Conservation (phyloP, 768 basidiomycete genomes). For the Strobilomyces echinocephalus region DNA sequence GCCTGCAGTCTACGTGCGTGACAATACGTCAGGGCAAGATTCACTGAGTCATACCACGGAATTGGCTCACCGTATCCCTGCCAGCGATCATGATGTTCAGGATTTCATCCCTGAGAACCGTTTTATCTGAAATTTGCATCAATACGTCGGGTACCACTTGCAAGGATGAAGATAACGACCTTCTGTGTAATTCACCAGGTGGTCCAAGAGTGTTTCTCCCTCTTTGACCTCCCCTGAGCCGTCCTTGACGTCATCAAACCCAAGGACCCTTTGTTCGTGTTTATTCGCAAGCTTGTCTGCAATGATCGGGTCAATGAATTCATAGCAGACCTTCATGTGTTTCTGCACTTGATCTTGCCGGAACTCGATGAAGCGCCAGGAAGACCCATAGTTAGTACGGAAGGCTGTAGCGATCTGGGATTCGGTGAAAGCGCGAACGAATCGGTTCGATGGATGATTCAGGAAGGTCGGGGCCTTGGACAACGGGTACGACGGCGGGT, state of each 20-base stretch:
- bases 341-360: conserved; percentile 38
- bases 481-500: conserved; percentile 23
- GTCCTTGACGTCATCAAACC: conserved; percentile 2
- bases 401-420: conserved; percentile 32
- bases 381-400: conserved; percentile 35
- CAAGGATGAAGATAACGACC: conserved; percentile 27
- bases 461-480: conserved; percentile 22
- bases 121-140: conserved; percentile 13
- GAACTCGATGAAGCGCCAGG: conserved; percentile 44
- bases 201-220: conserved; percentile 44
- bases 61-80: conserved; percentile 40
- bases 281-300: conserved; percentile 38
- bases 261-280: conserved; percentile 10
- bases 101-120: conserved; percentile 22
- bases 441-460: conserved; percentile 32
- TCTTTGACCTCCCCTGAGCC: conserved; percentile 32
- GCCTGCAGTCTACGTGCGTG: conserved; percentile 24
- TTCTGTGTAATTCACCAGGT: conserved; percentile 51
- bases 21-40: not conserved
- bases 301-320: conserved; percentile 48
- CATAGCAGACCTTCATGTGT: conserved; percentile 38
- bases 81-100: conserved; percentile 30
- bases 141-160: not conserved
- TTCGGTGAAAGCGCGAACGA: conserved; percentile 36
- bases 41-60: not conserved